These are phyloP conservation scores for Capsella rubella DNA, from an alignment of 441 rosid species.

Conservation along the genomic window DNA sequence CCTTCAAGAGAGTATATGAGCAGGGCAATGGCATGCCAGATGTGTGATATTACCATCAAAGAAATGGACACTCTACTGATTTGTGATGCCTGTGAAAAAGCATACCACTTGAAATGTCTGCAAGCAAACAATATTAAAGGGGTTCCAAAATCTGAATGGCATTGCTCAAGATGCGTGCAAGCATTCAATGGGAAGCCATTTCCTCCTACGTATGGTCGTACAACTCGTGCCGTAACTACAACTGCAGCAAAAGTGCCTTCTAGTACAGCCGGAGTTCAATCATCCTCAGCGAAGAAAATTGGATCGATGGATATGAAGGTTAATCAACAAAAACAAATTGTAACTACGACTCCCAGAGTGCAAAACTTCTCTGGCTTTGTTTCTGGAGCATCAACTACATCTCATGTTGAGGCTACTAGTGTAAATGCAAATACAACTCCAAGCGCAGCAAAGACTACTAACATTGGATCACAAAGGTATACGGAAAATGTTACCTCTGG, in stretches of 20 bases:
- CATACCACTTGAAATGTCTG: conserved; percentile 88
- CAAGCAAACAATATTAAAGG: conserved; percentile 68
- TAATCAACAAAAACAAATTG: conserved; percentile 55
- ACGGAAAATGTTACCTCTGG: conserved; percentile 22
- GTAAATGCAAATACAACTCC: conserved; percentile 40
- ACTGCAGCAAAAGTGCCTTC: conserved; percentile 58
- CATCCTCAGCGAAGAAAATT: conserved; percentile 63
- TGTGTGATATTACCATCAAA: conserved; percentile 63
- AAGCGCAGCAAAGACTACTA: conserved; percentile 28
- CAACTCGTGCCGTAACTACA: conserved; percentile 57
- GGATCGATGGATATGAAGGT: conserved; percentile 51
- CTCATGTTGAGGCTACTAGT: conserved; percentile 48
- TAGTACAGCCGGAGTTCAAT: conserved; percentile 54
- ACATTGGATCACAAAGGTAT: conserved; percentile 23
- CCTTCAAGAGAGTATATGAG: conserved; percentile 97
- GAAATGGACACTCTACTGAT: conserved; percentile 83
- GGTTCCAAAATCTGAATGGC: conserved; percentile 92
- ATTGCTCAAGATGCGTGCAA: conserved; percentile 80
- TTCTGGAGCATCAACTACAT: conserved; percentile 47
- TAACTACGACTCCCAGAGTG: conserved; percentile 50
- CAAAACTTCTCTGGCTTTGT: conserved; percentile 49
- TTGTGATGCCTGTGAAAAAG: conserved; percentile 97
- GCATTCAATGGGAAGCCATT: conserved; percentile 82
- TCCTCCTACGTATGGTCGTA: conserved; percentile 88
- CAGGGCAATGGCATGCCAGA: conserved; percentile 76